Conservation (phyloP, 2,329 filamentous ascomycete species). For the Claviceps purpurea region DNA sequence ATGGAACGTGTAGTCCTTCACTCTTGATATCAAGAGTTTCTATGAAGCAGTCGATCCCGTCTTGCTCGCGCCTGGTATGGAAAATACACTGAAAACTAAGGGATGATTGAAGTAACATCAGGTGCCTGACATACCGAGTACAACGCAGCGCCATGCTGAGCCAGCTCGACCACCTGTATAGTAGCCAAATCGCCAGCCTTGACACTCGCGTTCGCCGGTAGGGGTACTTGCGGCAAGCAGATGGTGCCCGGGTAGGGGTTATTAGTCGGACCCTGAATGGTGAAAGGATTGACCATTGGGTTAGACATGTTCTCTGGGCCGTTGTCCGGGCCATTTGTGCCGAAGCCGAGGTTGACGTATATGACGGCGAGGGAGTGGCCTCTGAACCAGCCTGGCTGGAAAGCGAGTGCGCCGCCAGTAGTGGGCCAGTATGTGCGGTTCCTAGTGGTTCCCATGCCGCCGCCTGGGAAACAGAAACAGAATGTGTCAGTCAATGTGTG, state of each 20-base stretch:
- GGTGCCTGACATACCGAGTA: constrained; percentile 52
- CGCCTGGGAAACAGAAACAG: constrained; percentile 41
- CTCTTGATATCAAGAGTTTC: no score
- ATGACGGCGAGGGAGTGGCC: constrained; percentile 72
- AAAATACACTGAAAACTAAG: no score
- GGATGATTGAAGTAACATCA: neutral
- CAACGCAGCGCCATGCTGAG: constrained; percentile 69
- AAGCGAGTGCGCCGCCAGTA: constrained; percentile 69
- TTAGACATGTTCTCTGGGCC: constrained; percentile 80
- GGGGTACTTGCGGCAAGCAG: constrained; percentile 77
- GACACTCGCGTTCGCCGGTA: constrained; percentile 59
- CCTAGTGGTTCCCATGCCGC: constrained; percentile 59
- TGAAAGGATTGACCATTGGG: constrained; percentile 66
- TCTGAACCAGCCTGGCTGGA: constrained; percentile 93
- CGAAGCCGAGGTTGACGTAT: constrained; percentile 85
- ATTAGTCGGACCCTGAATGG: constrained; percentile 70
- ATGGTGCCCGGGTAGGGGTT: constrained; percentile 77
- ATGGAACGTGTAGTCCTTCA: no score
- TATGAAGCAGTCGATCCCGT: no score
- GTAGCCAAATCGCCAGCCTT: constrained; percentile 79
- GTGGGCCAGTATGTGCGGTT: constrained; percentile 93
- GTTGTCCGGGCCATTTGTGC: constrained; percentile 46
- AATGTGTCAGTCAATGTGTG: neutral
- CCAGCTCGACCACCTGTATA: constrained; percentile 75
- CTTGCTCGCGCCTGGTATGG: neutral